Evolutionary conservation across 2,329 filamentous ascomycete species (phyloP).

Genomic region (Atkinsonella texensis): DNA sequence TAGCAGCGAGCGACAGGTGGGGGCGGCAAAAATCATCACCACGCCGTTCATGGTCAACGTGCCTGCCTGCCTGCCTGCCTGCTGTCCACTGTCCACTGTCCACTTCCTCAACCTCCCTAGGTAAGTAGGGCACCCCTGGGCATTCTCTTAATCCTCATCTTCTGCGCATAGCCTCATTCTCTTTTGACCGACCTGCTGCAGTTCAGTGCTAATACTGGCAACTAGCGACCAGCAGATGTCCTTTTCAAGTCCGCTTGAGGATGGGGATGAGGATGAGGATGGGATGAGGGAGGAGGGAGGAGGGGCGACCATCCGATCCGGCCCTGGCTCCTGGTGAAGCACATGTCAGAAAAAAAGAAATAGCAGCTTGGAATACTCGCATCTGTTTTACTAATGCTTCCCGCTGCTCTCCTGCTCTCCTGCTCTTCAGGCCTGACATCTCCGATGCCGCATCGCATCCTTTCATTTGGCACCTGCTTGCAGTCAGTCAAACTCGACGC

Average conservation of each 20-base stretch:
- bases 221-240: neutral
- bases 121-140: too few species aligned
- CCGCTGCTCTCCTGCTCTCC: neutral
- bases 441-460: conserved; percentile 7
- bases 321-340: conserved; percentile 2
- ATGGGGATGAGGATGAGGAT: too few species aligned
- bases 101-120: too few species aligned
- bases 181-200: neutral
- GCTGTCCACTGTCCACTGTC: neutral
- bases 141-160: too few species aligned
- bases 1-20: conserved; percentile 11
- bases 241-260: neutral
- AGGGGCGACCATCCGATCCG: neutral
- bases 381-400: neutral
- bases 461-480: neutral
- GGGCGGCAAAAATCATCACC: conserved; percentile 6
- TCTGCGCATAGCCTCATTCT: too few species aligned
- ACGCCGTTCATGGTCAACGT: neutral
- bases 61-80: too few species aligned
- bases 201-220: neutral
- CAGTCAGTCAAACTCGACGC: neutral
- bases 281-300: neutral
- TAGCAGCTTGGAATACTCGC: conserved; percentile 6
- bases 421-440: neutral
- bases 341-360: conserved; percentile 13